A percentile compares a stretch with the other conserved stretches of the same genome.
Conservation (phyloP, 2,329 filamentous ascomycete species). For the Fusarium ambrosium region DNA sequence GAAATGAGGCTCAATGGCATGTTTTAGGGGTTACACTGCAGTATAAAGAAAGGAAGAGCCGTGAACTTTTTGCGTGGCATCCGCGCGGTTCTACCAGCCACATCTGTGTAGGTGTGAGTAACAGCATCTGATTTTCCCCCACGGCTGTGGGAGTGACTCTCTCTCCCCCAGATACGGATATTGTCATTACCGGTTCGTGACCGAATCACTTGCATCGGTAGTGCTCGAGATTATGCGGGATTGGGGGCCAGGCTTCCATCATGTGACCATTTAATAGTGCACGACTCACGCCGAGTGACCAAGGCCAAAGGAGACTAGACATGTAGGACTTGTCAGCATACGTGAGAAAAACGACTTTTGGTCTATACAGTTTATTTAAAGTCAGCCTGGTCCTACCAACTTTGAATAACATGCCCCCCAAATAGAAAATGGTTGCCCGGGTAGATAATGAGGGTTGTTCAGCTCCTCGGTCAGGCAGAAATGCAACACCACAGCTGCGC, state of each 20-base stretch:
- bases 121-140: background rate
- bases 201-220: background rate
- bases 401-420: background rate
- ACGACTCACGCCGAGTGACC: background rate
- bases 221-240: background rate
- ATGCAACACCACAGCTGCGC: background rate
- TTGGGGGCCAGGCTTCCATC: background rate
- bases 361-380: background rate
- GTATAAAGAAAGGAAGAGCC: background rate
- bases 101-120: background rate
- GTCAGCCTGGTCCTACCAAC: background rate
- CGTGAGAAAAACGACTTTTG: background rate
- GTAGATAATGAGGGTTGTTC: background rate
- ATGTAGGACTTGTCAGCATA: background rate
- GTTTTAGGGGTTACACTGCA: background rate
- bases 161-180: background rate
- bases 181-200: background rate
- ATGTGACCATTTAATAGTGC: background rate
- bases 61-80: background rate
- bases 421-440: background rate
- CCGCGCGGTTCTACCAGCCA: background rate
- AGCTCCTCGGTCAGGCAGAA: conserved; percentile 2
- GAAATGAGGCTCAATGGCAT: background rate
- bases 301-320: background rate
- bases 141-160: background rate